Evolutionary conservation across 768 basidiomycete genomes (phyloP), one percentile per base, ranked within the genome.

Genomic region (Leccinum olivaceopallidum): DNA sequence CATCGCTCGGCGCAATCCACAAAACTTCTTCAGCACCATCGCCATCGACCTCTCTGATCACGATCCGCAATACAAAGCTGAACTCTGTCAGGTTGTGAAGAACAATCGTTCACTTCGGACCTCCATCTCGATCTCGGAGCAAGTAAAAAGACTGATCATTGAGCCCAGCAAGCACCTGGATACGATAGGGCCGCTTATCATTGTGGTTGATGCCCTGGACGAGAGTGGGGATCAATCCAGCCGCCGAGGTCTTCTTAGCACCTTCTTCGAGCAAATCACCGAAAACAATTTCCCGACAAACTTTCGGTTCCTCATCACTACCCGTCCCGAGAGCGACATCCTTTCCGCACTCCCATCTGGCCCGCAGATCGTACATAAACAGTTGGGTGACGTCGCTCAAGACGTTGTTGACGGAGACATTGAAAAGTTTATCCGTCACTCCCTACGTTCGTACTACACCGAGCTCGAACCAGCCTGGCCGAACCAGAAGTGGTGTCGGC

Each of bases 171-270:
- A 56, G 20, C 32, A 62, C 9, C 55, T 76, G 6, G 62, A 66
- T 28, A 56, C 66, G 7, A 56, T 72, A 13, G 73, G 73, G 0
- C 76, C 77, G 13, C 51, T 78, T 3, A 47, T 78, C 12, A 57
- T 78, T 7, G 66, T 78, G 20, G 69, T 78, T 18, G 77, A 79
- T 48, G 76, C 66, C 10, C 63, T 77, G n/a, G 72, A 76, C 36
- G 67, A 70, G 55, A 70, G 72, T 49, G 67, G 66, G 7, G 63
- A 70, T 28, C 53, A 18, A 6, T 16, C 55, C 8, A 30, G 26
- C 57, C 69, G 70, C 20, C 55, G 60, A 16, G 50, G 55, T 2
- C 62, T 78, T 44, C 65, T 78, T 9, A 30, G 32, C 6, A 53
- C 64, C 28, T 24, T 75, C 42, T 55, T 42, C 10, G 52, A 58